Conservation (phyloP, 2,329 filamentous ascomycete species). For the Epichloe hybrida region DNA sequence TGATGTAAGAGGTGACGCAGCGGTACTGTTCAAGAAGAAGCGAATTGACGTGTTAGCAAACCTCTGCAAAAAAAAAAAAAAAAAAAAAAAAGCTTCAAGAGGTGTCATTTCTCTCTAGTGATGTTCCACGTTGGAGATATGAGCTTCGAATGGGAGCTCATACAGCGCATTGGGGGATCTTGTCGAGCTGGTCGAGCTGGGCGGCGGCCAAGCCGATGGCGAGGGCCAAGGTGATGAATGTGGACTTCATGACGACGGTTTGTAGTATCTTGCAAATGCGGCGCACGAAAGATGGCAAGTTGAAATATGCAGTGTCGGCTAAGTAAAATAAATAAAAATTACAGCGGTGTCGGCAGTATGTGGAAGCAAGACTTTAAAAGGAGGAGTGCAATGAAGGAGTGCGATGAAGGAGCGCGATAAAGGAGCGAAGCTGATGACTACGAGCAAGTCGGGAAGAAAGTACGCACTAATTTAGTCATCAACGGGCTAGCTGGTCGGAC, state of each 20-base stretch:
- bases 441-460: no score
- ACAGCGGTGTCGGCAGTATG: no score
- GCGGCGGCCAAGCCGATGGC: constrained; percentile 21
- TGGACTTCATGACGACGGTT: constrained; percentile 22
- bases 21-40: constrained; percentile 14
- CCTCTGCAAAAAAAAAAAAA: neutral
- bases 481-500: no score
- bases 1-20: constrained; percentile 20
- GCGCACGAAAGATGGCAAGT: neutral
- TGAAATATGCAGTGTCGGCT: neutral
- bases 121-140: neutral
- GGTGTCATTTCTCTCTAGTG: no score
- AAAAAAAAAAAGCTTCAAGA: neutral
- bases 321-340: no score
- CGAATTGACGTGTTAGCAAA: neutral
- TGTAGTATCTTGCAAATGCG: neutral
- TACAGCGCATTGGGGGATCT: constrained; percentile 21
- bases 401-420: no score
- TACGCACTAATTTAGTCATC: no score
- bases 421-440: no score
- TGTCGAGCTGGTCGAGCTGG: constrained; percentile 13
- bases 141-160: neutral
- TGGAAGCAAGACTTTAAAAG: no score
- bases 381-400: no score
- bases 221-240: constrained; percentile 17